A percentile compares a stretch with the other conserved stretches of the same genome.
These are phyloP conservation scores for Aspergillus olivimuriae DNA, from an alignment of 495 filamentous ascomycete species.

Conservation along the genomic window DNA sequence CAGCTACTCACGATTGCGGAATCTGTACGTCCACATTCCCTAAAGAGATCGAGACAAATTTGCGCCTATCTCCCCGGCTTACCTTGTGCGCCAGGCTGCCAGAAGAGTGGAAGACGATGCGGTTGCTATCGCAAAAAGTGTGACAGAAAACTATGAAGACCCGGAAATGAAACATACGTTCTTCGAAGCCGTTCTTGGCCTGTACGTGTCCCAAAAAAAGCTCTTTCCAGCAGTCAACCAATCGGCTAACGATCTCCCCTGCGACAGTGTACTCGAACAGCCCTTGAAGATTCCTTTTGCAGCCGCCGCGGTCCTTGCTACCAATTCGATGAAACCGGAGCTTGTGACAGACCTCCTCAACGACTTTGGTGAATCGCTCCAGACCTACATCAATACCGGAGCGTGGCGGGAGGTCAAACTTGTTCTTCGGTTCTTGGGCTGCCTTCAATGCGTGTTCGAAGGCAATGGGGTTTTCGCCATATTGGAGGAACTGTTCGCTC, in stretches of 20 bases:
- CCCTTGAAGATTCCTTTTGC: conserved; percentile 95
- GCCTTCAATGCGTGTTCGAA: conserved; percentile 70
- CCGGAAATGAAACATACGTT: conserved; percentile 64
- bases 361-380: conserved; percentile 48
- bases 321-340: conserved; percentile 68
- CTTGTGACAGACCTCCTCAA: conserved; percentile 60
- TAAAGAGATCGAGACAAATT: neutral
- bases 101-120: conserved; percentile 78
- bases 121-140: conserved; percentile 62
- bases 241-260: conserved; percentile 1
- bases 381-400: conserved; percentile 59
- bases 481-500: conserved; percentile 75
- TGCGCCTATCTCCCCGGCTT: neutral
- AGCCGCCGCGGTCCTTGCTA: conserved; percentile 68
- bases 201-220: no score
- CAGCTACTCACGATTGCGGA: conserved; percentile 80
- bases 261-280: conserved; percentile 64
- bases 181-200: conserved; percentile 62
- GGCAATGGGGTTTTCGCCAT: conserved; percentile 82
- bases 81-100: conserved; percentile 46
- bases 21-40: conserved; percentile 45
- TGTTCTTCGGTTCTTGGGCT: conserved; percentile 76
- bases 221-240: neutral
- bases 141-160: conserved; percentile 77
- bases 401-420: conserved; percentile 90